Evolutionary conservation across 106 monocot species (phyloP).

Genomic region (Platanthera zijinensis): DNA sequence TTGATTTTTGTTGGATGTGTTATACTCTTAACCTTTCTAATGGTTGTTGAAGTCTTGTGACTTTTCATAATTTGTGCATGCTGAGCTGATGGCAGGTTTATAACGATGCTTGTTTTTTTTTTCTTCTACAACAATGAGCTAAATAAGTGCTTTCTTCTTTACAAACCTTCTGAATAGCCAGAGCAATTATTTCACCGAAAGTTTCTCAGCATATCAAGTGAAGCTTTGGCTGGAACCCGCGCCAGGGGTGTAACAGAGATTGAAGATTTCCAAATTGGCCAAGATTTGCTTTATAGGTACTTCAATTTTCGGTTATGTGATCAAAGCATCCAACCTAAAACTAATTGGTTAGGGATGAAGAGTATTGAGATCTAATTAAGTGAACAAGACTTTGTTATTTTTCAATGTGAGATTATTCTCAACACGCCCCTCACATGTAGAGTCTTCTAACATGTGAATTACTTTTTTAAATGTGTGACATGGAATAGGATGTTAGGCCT

Average conservation of each 20-base stretch:
- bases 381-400: too few relatives aligned
- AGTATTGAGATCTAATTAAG: too few relatives aligned
- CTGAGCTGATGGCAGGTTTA: background rate
- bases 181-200: slow-evolving; percentile 96
- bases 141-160: background rate
- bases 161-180: slow-evolving; percentile 68
- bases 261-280: slow-evolving; percentile 75
- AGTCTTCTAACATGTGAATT: too few relatives aligned
- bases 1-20: background rate
- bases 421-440: too few relatives aligned
- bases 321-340: too few relatives aligned
- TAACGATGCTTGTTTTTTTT: background rate
- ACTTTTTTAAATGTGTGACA: too few relatives aligned
- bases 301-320: background rate
- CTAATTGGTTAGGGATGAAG: too few relatives aligned
- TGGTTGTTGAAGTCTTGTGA: background rate
- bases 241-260: slow-evolving; percentile 48
- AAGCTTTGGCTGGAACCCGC: slow-evolving; percentile 91
- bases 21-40: background rate
- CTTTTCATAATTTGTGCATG: background rate
- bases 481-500: too few relatives aligned
- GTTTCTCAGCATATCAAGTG: slow-evolving; percentile 56
- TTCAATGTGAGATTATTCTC: too few relatives aligned
- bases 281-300: slow-evolving; percentile 73
- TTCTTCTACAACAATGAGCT: background rate